These are phyloP conservation scores for Paramecium pentaurelia DNA, from an alignment of 73 alveolate genomes.

Conservation along the genomic window DNA sequence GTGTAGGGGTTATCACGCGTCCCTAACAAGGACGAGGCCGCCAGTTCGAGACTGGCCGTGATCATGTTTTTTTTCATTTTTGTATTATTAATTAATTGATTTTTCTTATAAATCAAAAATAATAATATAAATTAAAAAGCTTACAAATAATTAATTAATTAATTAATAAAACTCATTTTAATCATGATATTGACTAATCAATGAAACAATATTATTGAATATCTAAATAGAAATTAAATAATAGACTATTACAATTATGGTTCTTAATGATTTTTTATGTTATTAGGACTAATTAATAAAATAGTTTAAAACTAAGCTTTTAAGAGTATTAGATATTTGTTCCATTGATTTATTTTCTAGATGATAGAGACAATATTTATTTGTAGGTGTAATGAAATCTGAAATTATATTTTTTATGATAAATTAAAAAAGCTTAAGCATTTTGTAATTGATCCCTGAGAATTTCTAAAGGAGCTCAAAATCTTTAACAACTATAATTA, in stretches of 20 bases:
- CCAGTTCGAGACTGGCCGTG: conserved; percentile 58
- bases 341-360: not conserved
- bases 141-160: not conserved
- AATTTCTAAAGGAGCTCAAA: not conserved
- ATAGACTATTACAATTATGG: not conserved
- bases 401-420: not conserved
- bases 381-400: not conserved
- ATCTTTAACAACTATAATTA: not conserved
- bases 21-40: conserved; percentile 58
- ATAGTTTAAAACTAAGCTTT: not conserved
- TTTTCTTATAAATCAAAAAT: not conserved
- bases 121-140: not conserved
- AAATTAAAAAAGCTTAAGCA: not conserved
- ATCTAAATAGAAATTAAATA: not conserved
- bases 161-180: not conserved
- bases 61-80: conserved; percentile 27
- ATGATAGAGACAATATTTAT: not conserved
- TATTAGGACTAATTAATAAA: too few relatives aligned
- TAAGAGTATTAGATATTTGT: too few relatives aligned
- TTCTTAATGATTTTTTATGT: not conserved
- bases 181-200: not conserved
- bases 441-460: not conserved
- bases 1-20: conserved; percentile 60
- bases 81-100: not conserved
- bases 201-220: not conserved